phyloP scores from a whole-genome alignment of 495 filamentous ascomycete species.

The Penicillium steckii region DNA sequence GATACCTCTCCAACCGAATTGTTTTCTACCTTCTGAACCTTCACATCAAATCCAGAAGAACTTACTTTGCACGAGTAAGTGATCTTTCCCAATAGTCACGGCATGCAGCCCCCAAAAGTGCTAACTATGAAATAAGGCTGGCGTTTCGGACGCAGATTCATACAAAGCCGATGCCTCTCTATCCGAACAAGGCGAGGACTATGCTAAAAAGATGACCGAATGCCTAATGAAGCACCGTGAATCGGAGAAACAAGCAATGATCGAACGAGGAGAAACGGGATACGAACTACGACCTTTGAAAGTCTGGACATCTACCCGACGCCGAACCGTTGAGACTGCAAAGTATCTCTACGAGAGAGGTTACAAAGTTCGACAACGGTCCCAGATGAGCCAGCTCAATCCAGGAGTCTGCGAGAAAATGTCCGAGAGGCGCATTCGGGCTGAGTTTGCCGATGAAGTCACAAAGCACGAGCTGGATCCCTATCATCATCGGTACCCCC shows the following conservation, averaged over 20 bases:
- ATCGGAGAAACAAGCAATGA: constrained; percentile 66
- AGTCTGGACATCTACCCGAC: constrained; percentile 92
- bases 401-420: constrained; percentile 94
- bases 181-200: constrained; percentile 77
- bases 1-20: constrained; percentile 92
- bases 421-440: constrained; percentile 73
- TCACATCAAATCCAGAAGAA: constrained; percentile 90
- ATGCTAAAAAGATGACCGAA: constrained; percentile 85
- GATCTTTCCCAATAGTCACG: background rate
- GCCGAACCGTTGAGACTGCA: constrained; percentile 88
- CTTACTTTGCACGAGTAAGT: constrained; percentile 84
- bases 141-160: constrained; percentile 76
- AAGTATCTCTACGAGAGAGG: constrained; percentile 73
- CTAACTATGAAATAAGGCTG: constrained; percentile 37
- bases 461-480: constrained; percentile 91
- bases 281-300: constrained; percentile 75
- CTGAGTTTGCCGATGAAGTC: constrained; percentile 84
- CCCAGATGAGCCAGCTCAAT: constrained; percentile 95
- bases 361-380: constrained; percentile 83
- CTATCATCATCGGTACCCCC: constrained; percentile 94
- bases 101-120: background rate
- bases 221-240: constrained; percentile 78
- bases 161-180: constrained; percentile 88
- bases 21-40: constrained; percentile 98
- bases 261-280: constrained; percentile 65